A percentile compares a stretch with the other conserved stretches of the same genome.
Conservation (phyloP, 192 early-diverging fungal species). For the Coemansia erecta region DNA sequence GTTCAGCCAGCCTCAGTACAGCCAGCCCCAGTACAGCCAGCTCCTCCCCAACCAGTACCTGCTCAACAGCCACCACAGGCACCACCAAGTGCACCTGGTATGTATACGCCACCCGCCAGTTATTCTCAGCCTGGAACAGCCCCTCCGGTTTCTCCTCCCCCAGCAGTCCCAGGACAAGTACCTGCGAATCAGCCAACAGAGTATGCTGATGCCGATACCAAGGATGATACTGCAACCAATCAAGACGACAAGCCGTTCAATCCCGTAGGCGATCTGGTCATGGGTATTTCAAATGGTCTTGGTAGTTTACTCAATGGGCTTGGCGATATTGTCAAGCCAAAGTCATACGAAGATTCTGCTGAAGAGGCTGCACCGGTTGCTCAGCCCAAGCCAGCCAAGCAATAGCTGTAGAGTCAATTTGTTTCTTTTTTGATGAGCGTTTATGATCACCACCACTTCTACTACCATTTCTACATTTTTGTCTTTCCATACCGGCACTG, state of each 20-base stretch:
- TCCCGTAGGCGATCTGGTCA: slow-evolving; percentile 24
- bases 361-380: slow-evolving; percentile 20
- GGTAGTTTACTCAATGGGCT: slow-evolving; percentile 25
- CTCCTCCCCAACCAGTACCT: not conserved
- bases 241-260: slow-evolving; percentile 4
- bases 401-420: not conserved
- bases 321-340: slow-evolving; percentile 3
- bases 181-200: slow-evolving; percentile 16
- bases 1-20: not conserved
- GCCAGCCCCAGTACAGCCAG: not conserved
- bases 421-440: not conserved
- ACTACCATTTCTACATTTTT: not conserved
- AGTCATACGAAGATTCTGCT: not conserved
- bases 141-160: not conserved
- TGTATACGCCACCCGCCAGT: too few relatives aligned
- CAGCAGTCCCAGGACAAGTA: slow-evolving; percentile 1
- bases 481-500: too few relatives aligned
- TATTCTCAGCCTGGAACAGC: not conserved
- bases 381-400: slow-evolving; percentile 14
- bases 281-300: slow-evolving; percentile 28
- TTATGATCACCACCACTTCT: not conserved
- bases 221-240: not conserved
- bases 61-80: not conserved
- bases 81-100: too few relatives aligned
- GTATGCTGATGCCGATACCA: slow-evolving; percentile 12